A percentile compares a stretch with the other conserved stretches of the same genome.
Conservation (phyloP, 495 filamentous ascomycete species). For the Penicillium daleae region DNA sequence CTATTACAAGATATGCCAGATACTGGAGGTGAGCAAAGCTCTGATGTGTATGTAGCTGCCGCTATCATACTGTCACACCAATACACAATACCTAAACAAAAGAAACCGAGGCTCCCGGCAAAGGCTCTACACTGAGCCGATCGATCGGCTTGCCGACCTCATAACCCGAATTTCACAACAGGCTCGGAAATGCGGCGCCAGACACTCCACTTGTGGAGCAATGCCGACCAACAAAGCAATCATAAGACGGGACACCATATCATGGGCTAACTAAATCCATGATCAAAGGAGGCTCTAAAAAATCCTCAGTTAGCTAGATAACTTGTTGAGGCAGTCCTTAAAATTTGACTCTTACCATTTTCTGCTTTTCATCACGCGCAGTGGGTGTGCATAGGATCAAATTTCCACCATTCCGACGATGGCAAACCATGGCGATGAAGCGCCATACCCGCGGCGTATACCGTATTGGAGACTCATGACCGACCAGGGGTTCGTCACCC, state of each 20-base stretch:
- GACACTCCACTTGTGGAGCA: slow-evolving; percentile 8
- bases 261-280: not conserved
- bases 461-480: slow-evolving; percentile 35
- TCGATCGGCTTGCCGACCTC: slow-evolving; percentile 20
- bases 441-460: slow-evolving; percentile 19
- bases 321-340: not conserved
- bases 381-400: not conserved
- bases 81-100: not conserved
- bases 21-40: not conserved
- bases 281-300: no score
- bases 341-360: not conserved
- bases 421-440: slow-evolving; percentile 11
- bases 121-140: slow-evolving; percentile 3
- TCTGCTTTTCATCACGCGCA: not conserved
- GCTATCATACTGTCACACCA: not conserved
- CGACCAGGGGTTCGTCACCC: slow-evolving; percentile 34
- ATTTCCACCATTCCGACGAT: not conserved
- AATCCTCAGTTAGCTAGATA: not conserved
- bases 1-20: not conserved
- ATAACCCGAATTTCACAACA: not conserved
- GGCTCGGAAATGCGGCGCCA: not conserved
- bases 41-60: not conserved
- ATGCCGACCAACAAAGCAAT: not conserved
- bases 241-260: not conserved
- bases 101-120: not conserved